These are phyloP conservation scores for Talaromyces stipitatus DNA, from an alignment of 495 filamentous ascomycete species.

Conservation along the genomic window DNA sequence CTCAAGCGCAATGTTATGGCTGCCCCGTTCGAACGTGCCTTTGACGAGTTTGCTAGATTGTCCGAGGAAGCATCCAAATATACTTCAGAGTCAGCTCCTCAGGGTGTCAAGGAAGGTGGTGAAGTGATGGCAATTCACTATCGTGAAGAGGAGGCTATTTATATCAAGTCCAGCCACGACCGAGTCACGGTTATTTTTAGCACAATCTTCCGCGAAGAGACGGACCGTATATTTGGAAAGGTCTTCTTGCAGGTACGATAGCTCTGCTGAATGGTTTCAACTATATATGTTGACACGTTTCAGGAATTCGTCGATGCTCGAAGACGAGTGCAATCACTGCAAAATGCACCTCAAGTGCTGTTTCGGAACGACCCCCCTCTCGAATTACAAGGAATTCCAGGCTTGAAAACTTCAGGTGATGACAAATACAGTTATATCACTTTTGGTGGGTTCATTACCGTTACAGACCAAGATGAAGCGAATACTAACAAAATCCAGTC, in stretches of 20 bases:
- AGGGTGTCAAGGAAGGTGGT: constrained; percentile 79
- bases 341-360: constrained; percentile 97
- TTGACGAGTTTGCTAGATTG: constrained; percentile 81
- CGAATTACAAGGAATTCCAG: constrained; percentile 79
- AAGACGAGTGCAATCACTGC: constrained; percentile 70
- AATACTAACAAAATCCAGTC: constrained; percentile 46
- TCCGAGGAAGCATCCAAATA: constrained; percentile 83
- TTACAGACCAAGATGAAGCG: constrained; percentile 5
- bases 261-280: neutral
- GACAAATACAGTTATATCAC: constrained; percentile 95
- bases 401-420: constrained; percentile 59
- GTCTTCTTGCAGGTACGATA: constrained; percentile 69
- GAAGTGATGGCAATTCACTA: constrained; percentile 96
- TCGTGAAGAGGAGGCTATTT: constrained; percentile 98
- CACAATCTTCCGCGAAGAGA: constrained; percentile 95
- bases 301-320: constrained; percentile 96
- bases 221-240: constrained; percentile 93
- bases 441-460: constrained; percentile 58
- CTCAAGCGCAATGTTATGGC: constrained; percentile 98
- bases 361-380: constrained; percentile 92
- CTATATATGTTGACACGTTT: neutral
- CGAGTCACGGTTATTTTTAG: constrained; percentile 98
- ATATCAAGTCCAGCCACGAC: constrained; percentile 94
- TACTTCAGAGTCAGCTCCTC: constrained; percentile 82
- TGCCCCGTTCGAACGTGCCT: constrained; percentile 92